Conservation (phyloP, 1,284 basidiomycete genomes). For the Cutaneotrichosporon dermatis region DNA sequence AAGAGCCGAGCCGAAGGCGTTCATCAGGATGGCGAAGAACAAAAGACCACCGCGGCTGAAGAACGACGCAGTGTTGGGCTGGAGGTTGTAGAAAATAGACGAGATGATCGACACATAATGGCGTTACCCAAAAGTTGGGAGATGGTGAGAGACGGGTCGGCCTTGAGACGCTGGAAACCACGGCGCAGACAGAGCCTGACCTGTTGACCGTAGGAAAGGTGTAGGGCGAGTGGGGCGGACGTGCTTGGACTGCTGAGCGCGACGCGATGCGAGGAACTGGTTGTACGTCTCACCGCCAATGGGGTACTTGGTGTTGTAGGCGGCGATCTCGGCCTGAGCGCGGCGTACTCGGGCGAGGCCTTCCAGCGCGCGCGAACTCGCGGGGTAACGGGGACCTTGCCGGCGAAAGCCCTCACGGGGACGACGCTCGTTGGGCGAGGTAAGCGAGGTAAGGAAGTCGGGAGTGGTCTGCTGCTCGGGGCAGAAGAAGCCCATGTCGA, state of each 20-base stretch:
- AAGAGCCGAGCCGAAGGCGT: slow-evolving; percentile 36
- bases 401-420: slow-evolving; percentile 54
- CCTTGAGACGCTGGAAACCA: slow-evolving; percentile 48
- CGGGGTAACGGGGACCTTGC: slow-evolving; percentile 57
- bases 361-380: slow-evolving; percentile 55
- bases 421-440: slow-evolving; percentile 59
- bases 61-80: slow-evolving; percentile 35
- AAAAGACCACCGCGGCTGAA: slow-evolving; percentile 44
- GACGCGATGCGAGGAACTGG: slow-evolving; percentile 47
- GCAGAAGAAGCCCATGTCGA: slow-evolving; percentile 66
- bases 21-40: slow-evolving; percentile 51
- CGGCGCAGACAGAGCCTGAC: slow-evolving; percentile 48
- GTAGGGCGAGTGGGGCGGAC: slow-evolving; percentile 46
- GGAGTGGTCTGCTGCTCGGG: slow-evolving; percentile 48
- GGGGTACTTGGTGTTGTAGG: slow-evolving; percentile 46
- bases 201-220: slow-evolving; percentile 49
- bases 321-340: slow-evolving; percentile 45
- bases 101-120: slow-evolving; percentile 48
- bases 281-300: slow-evolving; percentile 45
- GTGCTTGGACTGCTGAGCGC: slow-evolving; percentile 50
- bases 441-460: slow-evolving; percentile 62
- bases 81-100: slow-evolving; percentile 49
- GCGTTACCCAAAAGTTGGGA: slow-evolving; percentile 49
- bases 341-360: slow-evolving; percentile 38
- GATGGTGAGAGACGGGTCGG: slow-evolving; percentile 48